Base-by-base conservation (phyloP, 768 basidiomycete genomes). In the Rhizopogon roseolus region DNA sequence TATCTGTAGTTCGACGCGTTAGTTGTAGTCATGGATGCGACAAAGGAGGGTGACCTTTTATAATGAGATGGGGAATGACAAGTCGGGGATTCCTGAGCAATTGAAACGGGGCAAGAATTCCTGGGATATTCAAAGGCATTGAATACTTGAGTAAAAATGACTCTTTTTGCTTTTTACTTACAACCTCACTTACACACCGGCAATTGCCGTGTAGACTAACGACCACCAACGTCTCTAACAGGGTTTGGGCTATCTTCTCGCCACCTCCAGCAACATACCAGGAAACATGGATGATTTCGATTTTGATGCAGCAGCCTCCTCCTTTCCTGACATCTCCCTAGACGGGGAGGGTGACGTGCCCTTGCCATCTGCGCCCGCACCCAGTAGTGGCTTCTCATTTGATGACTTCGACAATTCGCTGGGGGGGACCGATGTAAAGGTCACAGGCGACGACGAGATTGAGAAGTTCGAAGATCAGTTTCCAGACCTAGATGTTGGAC, bases 391-490 rank as follows among this genome's bases (percentile, higher is more conserved):
- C 11, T 90, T 90, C 70, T 81, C 81, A 6, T 83, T 89, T 54
- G 82, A 84, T 62, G 76, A 79, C 63, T 89, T 92, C 64, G 83
- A 79, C 14, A 73, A 67, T 43, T 73, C 76, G 8, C 75, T 76
- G 0, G 61, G 66, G 29, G 63, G 71, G 50, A 64, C 62, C 41
- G 74, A 78, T 9, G 86, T 94, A 51, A 90, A 81, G 63, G 85
- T 92, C 39, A 94, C 91, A 0, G 90, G 90, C 0, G 84, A 90
- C 63, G 89, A 92, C 58, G 88, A 90, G 58, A 80, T 95, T 55
- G 87, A 90, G 54, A 83, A 86, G 67, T 95, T 95, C 59, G 85
- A 93, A 71, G 86, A 73, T 66, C 82, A 90, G 54, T 95, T 93
- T 66, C 92, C 92, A 0, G 92, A 88, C 50, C 79, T 95, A 56